Percentiles rank a stretch among this genome's conserved stretches.
phyloP scores from a whole-genome alignment of 257 asterid genomes.

The Fraxinus americana region DNA sequence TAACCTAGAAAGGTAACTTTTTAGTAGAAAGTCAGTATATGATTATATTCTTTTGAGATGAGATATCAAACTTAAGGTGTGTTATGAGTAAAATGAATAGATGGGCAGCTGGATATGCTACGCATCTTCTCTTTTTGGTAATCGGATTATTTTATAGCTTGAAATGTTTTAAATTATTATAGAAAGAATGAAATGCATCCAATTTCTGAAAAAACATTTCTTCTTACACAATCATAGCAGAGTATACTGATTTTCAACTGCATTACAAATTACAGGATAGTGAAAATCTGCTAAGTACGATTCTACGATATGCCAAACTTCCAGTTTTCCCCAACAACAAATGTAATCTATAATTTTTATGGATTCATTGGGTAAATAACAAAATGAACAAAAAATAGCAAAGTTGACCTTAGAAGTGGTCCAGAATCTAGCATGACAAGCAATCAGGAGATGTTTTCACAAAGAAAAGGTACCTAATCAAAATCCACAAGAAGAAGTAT shows the following conservation, averaged over 20 bases:
- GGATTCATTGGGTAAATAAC: conserved; percentile 11
- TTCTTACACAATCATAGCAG: background rate
- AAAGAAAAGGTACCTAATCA: conserved; percentile 66
- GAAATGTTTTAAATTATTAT: too few species aligned
- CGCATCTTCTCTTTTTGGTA: background rate
- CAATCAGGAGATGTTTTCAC: conserved; percentile 2
- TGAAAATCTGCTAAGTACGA: background rate
- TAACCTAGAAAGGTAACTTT: background rate
- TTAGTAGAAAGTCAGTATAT: background rate
- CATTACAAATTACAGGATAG: conserved; percentile 1
- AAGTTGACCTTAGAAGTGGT: background rate
- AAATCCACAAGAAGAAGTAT: conserved; percentile 93
- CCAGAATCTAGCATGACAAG: background rate
- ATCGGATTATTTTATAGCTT: background rate
- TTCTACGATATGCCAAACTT: conserved; percentile 3
- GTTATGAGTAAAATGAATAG: background rate
- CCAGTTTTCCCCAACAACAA: background rate
- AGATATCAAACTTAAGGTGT: background rate
- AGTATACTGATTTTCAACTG: background rate
- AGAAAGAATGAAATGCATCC: background rate
- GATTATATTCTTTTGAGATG: background rate
- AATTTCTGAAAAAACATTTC: background rate
- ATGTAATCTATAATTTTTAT: background rate
- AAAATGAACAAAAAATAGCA: conserved; percentile 8
- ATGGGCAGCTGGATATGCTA: background rate